phyloP scores from a whole-genome alignment of 2,329 filamentous ascomycete genomes.

The Chaetomiaceae sp. region DNA sequence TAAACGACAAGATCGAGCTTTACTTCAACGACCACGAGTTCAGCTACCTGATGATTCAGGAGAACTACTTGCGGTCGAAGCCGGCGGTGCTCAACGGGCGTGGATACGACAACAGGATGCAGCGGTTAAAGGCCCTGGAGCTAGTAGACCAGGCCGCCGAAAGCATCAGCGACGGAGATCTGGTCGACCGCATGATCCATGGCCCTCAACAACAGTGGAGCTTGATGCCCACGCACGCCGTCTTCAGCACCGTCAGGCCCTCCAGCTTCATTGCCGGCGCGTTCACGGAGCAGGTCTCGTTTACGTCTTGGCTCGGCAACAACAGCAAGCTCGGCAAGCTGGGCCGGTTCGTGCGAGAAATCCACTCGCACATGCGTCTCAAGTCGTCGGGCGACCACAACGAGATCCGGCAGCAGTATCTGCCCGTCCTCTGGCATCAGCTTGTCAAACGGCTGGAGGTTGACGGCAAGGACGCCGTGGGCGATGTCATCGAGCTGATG shows the following conservation, averaged over 20 bases:
- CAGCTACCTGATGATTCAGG: conserved; percentile 94
- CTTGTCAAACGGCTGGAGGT: conserved; percentile 66
- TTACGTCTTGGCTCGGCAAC: conserved; percentile 90
- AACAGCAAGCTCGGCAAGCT: conserved; percentile 82
- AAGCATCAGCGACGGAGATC: conserved; percentile 93
- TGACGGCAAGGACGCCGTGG: conserved; percentile 76
- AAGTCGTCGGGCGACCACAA: conserved; percentile 84
- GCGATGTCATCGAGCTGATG: conserved; percentile 87
- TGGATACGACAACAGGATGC: conserved; percentile 58
- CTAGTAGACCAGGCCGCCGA: conserved; percentile 81
- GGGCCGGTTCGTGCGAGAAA: conserved; percentile 77
- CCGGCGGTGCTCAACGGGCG: conserved; percentile 57
- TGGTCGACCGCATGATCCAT: conserved; percentile 97
- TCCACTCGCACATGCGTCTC: conserved; percentile 95
- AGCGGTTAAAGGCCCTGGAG: conserved; percentile 76
- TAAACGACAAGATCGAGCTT: conserved; percentile 97
- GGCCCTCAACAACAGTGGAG: conserved; percentile 98
- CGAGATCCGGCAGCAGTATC: conserved; percentile 89
- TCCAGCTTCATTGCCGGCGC: conserved; percentile 81
- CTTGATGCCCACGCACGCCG: conserved; percentile 90
- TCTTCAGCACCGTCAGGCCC: conserved; percentile 91
- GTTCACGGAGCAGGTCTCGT: conserved; percentile 62
- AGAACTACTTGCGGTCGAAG: conserved; percentile 87
- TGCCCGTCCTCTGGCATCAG: conserved; percentile 80
- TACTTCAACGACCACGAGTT: conserved; percentile 99